A percentile compares a stretch with the other conserved stretches of the same genome.
phyloP scores from a whole-genome alignment of 2,329 filamentous ascomycete species.

The Hyphodiscus sp. region DNA sequence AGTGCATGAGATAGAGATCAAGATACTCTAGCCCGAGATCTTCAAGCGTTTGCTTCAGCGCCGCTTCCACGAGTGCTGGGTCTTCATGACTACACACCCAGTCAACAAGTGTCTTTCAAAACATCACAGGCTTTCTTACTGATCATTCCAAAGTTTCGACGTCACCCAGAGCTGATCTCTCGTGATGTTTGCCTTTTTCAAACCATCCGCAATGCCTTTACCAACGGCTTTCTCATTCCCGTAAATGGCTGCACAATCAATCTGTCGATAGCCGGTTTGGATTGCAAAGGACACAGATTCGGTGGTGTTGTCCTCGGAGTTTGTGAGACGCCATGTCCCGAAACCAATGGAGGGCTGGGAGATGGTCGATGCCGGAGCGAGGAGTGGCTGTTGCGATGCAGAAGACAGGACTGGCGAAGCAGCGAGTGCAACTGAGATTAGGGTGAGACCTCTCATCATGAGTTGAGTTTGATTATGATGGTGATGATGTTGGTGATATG shows the following conservation, averaged over 20 bases:
- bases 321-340: conserved; percentile 5
- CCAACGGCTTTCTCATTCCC: conserved; percentile 17
- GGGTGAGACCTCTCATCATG: too few species aligned
- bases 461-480: too few species aligned
- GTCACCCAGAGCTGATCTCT: conserved; percentile 23
- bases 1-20: conserved; percentile 67
- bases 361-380: not conserved
- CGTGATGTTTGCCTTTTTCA: conserved; percentile 8
- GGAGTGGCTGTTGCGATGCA: not conserved
- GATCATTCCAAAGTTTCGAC: conserved; percentile 19
- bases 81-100: conserved; percentile 32
- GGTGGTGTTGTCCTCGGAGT: conserved; percentile 2
- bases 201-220: conserved; percentile 12
- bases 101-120: too few species aligned
- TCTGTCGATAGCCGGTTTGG: conserved; percentile 19
- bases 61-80: conserved; percentile 60
- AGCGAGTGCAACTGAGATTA: too few species aligned
- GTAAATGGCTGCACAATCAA: conserved; percentile 18
- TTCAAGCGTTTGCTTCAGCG: conserved; percentile 50
- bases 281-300: conserved; percentile 14
- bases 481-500: too few species aligned
- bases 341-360: conserved; percentile 5
- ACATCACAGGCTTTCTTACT: conserved; percentile 4
- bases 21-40: conserved; percentile 57
- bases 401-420: too few species aligned